A percentile compares a stretch with the other conserved stretches of the same genome.
Conservation (phyloP, 352 stramenopile species). For the Globisporangium heterothallicum region DNA sequence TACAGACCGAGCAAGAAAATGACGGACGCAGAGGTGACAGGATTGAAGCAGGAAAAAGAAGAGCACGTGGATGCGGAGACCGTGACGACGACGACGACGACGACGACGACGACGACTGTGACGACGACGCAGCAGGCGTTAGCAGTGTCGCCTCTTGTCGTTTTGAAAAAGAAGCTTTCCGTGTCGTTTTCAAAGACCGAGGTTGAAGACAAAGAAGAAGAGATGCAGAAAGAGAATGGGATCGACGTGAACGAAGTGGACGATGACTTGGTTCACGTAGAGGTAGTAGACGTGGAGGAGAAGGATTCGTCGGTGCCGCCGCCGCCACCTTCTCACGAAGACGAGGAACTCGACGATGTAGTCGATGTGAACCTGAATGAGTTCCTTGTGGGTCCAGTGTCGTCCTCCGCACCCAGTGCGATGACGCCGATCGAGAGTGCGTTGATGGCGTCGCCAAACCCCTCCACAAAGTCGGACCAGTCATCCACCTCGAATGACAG, state of each 20-base stretch:
- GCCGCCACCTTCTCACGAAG: conserved; percentile 1
- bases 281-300: neutral
- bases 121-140: neutral
- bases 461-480: conserved; percentile 22
- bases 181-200: neutral
- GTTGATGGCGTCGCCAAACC: conserved; percentile 21
- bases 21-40: neutral
- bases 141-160: neutral
- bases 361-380: conserved; percentile 14
- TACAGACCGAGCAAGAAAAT: neutral
- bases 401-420: conserved; percentile 27
- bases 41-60: neutral
- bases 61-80: neutral
- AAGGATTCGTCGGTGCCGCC: conserved; percentile 1
- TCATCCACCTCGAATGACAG: conserved; percentile 42
- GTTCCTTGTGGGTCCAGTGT: conserved; percentile 11
- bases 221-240: neutral
- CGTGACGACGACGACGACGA: neutral
- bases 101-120: neutral
- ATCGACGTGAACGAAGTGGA: too few species aligned
- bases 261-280: neutral
- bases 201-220: neutral
- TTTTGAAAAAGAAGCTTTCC: neutral
- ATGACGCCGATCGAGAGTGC: conserved; percentile 29
- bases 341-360: conserved; percentile 3